Evolutionary conservation across 805 yeast species (phyloP).

Genomic region (Cyberlindnera meyerae): DNA sequence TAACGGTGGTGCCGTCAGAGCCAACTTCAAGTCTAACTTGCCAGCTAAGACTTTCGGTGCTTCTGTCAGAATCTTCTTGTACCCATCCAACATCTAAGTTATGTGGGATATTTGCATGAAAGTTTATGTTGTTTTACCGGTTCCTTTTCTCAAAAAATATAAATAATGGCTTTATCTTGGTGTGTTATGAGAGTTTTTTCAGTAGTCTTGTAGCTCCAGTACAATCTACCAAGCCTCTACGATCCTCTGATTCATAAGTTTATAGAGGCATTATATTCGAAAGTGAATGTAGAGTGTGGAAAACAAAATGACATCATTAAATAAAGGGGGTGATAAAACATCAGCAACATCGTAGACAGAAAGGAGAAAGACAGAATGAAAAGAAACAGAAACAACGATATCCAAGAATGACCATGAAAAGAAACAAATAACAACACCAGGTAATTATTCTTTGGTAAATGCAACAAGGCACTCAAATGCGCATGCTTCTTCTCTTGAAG

Average conservation of each 20-base stretch:
- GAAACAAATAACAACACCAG: neutral
- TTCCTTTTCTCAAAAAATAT: conserved; percentile 13
- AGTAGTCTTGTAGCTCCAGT: too few relatives aligned
- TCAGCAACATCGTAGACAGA: too few relatives aligned
- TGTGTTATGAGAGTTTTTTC: too few relatives aligned
- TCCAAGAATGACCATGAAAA: neutral
- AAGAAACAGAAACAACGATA: too few relatives aligned
- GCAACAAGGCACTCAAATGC: conserved; percentile 6
- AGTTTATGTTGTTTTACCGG: conserved; percentile 18
- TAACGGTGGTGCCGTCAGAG: conserved; percentile 96
- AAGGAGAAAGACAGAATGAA: too few relatives aligned
- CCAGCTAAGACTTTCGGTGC: conserved; percentile 99
- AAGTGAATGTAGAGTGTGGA: too few relatives aligned
- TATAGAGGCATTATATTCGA: too few relatives aligned
- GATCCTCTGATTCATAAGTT: too few relatives aligned
- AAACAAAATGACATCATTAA: too few relatives aligned
- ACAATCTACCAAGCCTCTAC: too few relatives aligned
- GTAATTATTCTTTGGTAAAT: too few relatives aligned
- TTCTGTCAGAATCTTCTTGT: conserved; percentile 98
- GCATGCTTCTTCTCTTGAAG: conserved; percentile 60
- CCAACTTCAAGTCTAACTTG: conserved; percentile 97
- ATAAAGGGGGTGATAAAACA: too few relatives aligned
- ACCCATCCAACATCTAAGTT: conserved; percentile 97
- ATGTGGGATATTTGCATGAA: conserved; percentile 13
- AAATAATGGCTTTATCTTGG: conserved; percentile 11